Conservation (phyloP, 73 alveolate genomes). For the Paramecium caudatum region DNA sequence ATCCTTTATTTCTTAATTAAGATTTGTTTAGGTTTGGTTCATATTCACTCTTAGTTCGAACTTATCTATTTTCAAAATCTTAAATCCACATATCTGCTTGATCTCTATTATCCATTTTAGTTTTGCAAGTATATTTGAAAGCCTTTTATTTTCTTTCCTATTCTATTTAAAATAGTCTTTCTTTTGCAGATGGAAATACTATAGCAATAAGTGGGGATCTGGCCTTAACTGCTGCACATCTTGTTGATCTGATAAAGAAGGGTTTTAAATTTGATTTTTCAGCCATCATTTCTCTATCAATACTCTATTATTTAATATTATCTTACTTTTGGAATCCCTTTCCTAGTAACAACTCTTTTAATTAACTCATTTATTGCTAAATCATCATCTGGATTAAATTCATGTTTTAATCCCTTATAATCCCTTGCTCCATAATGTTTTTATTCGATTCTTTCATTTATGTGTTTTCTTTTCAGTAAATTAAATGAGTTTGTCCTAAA, state of each 20-base stretch:
- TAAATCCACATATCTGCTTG: constrained; percentile 18
- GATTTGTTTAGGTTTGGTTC: constrained; percentile 1
- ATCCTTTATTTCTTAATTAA: constrained; percentile 4
- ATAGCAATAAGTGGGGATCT: constrained; percentile 74
- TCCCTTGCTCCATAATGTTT: constrained; percentile 41
- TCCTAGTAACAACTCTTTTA: constrained; percentile 43
- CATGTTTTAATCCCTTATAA: constrained; percentile 17
- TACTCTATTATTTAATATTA: constrained; percentile 1
- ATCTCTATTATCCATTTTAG: not conserved
- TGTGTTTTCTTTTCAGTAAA: constrained; percentile 70
- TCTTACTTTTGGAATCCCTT: not conserved
- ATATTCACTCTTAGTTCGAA: constrained; percentile 9
- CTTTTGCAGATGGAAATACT: constrained; percentile 73
- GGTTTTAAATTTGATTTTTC: constrained; percentile 74
- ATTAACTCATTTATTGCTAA: not conserved
- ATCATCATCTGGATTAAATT: constrained; percentile 49
- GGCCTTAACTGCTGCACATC: constrained; percentile 71
- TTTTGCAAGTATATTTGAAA: not conserved
- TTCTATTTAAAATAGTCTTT: constrained; percentile 64
- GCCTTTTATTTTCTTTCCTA: constrained; percentile 63
- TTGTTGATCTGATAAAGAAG: constrained; percentile 64
- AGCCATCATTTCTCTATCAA: constrained; percentile 61
- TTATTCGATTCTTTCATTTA: constrained; percentile 40
- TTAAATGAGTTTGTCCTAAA: constrained; percentile 73
- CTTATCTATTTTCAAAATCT: constrained; percentile 46